A percentile compares a stretch with the other conserved stretches of the same genome.
phyloP scores from a whole-genome alignment of 345 rosid genomes.

The Pugionium cornutum region DNA sequence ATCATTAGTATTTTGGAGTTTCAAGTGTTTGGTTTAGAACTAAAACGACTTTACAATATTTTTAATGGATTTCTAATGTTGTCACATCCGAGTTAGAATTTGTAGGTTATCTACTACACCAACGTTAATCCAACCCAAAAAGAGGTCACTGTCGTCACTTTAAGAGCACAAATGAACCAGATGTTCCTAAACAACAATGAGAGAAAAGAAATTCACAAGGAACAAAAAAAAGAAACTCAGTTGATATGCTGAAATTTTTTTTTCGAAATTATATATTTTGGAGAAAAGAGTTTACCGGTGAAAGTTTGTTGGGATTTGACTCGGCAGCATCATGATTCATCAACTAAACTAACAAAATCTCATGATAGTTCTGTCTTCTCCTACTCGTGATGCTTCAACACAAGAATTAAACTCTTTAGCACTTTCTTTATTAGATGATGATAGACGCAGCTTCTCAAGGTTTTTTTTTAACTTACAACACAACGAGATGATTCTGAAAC shows the following conservation, averaged over 20 bases:
- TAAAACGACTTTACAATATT: neutral
- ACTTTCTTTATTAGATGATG: conserved; percentile 5
- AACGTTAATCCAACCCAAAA: neutral
- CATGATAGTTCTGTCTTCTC: conserved; percentile 6
- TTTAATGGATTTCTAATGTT: neutral
- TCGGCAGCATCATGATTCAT: conserved; percentile 2
- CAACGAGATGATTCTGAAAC: conserved; percentile 18
- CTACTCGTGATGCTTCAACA: conserved; percentile 17
- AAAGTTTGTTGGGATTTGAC: conserved; percentile 12
- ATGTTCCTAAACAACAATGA: neutral
- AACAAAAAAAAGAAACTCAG: neutral
- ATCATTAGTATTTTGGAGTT: neutral
- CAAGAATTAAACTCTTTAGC: neutral
- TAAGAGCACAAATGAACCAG: neutral
- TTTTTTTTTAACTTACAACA: conserved; percentile 6
- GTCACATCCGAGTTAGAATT: neutral
- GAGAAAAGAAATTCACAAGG: neutral
- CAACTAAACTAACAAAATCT: conserved; percentile 14
- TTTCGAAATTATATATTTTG: neutral
- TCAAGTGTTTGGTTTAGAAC: conserved; percentile 1
- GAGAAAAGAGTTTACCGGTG: neutral
- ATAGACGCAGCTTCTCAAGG: neutral
- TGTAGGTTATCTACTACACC: conserved; percentile 6
- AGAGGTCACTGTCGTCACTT: neutral
- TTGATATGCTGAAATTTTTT: neutral